Percentiles rank a stretch among this genome's conserved stretches.
These are phyloP conservation scores for Dissoconium aciculare DNA, from an alignment of 2,329 filamentous ascomycete species.

Conservation along the genomic window DNA sequence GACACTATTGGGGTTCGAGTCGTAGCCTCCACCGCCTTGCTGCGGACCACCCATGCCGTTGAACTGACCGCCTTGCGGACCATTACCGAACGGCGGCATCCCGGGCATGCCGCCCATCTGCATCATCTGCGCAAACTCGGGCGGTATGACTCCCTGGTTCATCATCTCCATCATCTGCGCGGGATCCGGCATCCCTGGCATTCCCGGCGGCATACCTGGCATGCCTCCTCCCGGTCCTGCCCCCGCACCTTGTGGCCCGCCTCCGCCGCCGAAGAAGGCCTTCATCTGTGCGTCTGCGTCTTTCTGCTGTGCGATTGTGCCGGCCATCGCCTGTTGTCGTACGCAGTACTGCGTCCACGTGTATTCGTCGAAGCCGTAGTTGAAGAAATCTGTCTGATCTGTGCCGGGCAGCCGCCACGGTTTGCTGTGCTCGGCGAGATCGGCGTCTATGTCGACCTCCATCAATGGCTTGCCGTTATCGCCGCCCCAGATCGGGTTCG, in stretches of 20 bases:
- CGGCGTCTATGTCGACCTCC: slow-evolving; percentile 37
- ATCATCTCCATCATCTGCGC: slow-evolving; percentile 41
- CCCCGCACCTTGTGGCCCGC: slow-evolving; percentile 12
- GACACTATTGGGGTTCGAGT: slow-evolving; percentile 10
- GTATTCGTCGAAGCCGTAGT: slow-evolving; percentile 97
- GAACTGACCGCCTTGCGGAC: slow-evolving; percentile 3
- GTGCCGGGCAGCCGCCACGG: slow-evolving; percentile 91
- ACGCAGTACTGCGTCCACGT: slow-evolving; percentile 90
- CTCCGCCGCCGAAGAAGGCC: slow-evolving; percentile 37
- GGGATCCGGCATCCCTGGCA: slow-evolving; percentile 31
- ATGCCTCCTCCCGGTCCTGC: slow-evolving; percentile 20
- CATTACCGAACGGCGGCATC: slow-evolving; percentile 5
- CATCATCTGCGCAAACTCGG: slow-evolving; percentile 13
- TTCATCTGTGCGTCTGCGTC: slow-evolving; percentile 48
- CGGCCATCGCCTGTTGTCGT: slow-evolving; percentile 67
- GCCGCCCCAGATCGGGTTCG: slow-evolving; percentile 55
- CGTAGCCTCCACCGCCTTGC: slow-evolving; percentile 9
- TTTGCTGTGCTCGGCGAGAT: slow-evolving; percentile 57
- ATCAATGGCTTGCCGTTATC: slow-evolving; percentile 56
- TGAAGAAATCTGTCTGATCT: slow-evolving; percentile 94
- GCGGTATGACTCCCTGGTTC: slow-evolving; percentile 30
- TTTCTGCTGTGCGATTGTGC: slow-evolving; percentile 70
- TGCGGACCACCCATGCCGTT: slow-evolving; percentile 11
- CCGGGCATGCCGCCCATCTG: slow-evolving; percentile 21
- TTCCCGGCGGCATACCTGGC: slow-evolving; percentile 25